These are phyloP conservation scores for Copromyces sp. DNA, from an alignment of 495 filamentous ascomycete genomes.

Conservation along the genomic window DNA sequence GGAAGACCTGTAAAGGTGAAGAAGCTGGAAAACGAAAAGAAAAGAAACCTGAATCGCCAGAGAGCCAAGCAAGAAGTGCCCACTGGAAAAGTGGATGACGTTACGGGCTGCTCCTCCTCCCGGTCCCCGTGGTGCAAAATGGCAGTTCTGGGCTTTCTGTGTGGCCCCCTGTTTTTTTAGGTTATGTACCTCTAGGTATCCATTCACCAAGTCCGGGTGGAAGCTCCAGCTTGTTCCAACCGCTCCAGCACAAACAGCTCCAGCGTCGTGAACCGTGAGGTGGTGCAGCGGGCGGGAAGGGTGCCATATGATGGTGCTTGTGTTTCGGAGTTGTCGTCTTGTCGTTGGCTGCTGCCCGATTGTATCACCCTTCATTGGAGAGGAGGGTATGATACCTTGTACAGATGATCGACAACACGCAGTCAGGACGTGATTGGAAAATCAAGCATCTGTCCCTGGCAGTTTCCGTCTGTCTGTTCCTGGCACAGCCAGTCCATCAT, in stretches of 20 bases:
- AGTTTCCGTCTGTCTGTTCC: not conserved
- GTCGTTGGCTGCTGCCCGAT: not conserved
- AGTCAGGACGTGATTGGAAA: not conserved
- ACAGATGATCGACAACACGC: not conserved
- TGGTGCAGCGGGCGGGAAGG: not conserved
- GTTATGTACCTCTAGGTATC: not conserved
- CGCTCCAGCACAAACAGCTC: not conserved
- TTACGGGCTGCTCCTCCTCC: not conserved
- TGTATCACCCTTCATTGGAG: not conserved
- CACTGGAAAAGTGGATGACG: not conserved
- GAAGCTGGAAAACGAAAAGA: not conserved
- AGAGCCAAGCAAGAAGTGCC: not conserved
- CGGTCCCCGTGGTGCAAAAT: not conserved
- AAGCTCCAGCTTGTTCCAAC: not conserved
- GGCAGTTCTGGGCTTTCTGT: not conserved
- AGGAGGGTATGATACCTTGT: not conserved
- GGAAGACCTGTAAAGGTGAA: not conserved
- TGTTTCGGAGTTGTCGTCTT: not conserved
- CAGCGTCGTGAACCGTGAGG: not conserved
- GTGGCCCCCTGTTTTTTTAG: not conserved
- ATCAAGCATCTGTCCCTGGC: not conserved
- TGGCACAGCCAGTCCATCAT: not conserved
- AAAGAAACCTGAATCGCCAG: not conserved
- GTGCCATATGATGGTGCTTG: not conserved
- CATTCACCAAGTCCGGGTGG: no score